Evolutionary conservation across 2,329 filamentous ascomycete species (phyloP).

Genomic region (Penicillium fuscoglaucum): DNA sequence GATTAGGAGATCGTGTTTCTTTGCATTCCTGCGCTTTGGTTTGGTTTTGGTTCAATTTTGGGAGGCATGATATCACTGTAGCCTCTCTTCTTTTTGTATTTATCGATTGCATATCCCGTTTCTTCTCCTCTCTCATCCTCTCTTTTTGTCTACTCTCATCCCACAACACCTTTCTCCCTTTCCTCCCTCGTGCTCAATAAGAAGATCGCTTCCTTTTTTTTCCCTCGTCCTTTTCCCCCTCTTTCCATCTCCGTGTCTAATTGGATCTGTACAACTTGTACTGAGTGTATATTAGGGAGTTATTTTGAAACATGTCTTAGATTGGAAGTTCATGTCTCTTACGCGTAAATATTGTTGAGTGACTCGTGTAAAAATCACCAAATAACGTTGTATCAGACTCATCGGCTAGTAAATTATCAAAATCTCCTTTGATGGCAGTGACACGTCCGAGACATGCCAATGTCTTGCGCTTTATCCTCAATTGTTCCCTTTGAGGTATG

Average conservation of each 20-base stretch:
- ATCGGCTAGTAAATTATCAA: background rate
- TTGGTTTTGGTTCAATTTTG: constrained; percentile 27
- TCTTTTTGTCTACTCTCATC: constrained; percentile 12
- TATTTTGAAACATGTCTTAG: constrained; percentile 6
- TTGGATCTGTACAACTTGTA: constrained; percentile 17
- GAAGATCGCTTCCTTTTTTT: constrained; percentile 22
- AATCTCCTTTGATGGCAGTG: background rate
- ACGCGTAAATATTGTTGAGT: background rate
- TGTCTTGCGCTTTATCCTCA: background rate
- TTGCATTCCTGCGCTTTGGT: constrained; percentile 18
- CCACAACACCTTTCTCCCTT: constrained; percentile 15
- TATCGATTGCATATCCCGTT: constrained; percentile 26
- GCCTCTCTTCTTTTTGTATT: constrained; percentile 26
- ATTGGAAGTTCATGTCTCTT: background rate
- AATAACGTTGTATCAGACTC: background rate
- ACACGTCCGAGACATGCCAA: background rate
- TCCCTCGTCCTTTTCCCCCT: background rate
- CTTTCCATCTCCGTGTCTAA: constrained; percentile 10
- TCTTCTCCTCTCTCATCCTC: constrained; percentile 24
- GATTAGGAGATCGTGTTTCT: constrained; percentile 3
- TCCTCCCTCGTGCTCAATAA: constrained; percentile 29
- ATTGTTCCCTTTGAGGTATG: background rate
- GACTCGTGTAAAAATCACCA: background rate
- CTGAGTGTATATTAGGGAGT: constrained; percentile 31
- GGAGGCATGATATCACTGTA: constrained; percentile 29